phyloP scores from a whole-genome alignment of 495 filamentous ascomycete genomes.

The Trichoderma reesei region DNA sequence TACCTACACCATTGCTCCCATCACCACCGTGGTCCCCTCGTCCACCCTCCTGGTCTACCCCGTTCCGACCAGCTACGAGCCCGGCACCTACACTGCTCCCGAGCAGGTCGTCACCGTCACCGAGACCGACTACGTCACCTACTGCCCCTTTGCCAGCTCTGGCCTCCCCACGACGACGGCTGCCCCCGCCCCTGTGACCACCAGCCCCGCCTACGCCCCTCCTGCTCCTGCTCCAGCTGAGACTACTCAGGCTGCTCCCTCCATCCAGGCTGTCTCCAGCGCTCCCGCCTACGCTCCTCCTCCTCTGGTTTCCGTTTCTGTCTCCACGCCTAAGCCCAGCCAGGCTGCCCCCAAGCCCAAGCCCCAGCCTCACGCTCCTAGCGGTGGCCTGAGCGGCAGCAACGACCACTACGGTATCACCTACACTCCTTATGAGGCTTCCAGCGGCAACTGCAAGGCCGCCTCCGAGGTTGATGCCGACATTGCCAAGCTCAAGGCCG shows the following conservation, averaged over 20 bases:
- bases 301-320: too few relatives aligned
- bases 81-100: conserved; percentile 66
- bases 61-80: conserved; percentile 51
- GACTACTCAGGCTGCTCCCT: conserved; percentile 12
- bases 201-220: conserved; percentile 7
- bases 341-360: not conserved
- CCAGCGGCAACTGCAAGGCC: conserved; percentile 55
- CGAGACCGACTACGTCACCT: conserved; percentile 55
- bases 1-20: conserved; percentile 71
- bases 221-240: conserved; percentile 13
- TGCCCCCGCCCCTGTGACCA: conserved; percentile 13
- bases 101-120: conserved; percentile 59
- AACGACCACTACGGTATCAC: conserved; percentile 75
- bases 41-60: conserved; percentile 54
- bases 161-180: conserved; percentile 19
- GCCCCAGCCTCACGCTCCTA: conserved; percentile 13
- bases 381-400: conserved; percentile 30
- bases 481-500: conserved; percentile 54
- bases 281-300: conserved; percentile 12
- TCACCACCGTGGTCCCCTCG: conserved; percentile 48
- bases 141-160: conserved; percentile 57
- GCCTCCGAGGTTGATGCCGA: conserved; percentile 50
- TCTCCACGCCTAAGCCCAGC: conserved; percentile 17
- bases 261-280: conserved; percentile 14
- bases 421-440: conserved; percentile 68